Conservation (phyloP, 768 basidiomycete genomes). For the Saitozyma sp. region DNA sequence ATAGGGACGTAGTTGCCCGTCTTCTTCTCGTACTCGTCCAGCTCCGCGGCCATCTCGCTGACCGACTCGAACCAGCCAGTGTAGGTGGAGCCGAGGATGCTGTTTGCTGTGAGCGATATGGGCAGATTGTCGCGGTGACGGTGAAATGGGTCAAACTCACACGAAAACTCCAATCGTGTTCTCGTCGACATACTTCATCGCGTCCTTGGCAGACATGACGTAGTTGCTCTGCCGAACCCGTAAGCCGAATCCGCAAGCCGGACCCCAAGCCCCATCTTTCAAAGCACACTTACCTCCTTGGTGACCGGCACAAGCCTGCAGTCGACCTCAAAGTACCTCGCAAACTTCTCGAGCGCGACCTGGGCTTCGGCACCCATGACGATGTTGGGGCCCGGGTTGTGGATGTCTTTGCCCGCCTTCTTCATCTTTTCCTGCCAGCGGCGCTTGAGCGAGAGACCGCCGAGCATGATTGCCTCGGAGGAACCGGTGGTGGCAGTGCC, state of each 20-base stretch:
- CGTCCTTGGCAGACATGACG: conserved; percentile 69
- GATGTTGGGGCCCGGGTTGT: conserved; percentile 63
- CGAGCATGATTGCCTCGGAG: conserved; percentile 71
- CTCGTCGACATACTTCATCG: conserved; percentile 68
- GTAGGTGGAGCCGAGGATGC: conserved; percentile 54
- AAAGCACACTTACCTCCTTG: conserved; percentile 52
- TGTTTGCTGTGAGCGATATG: conserved; percentile 51
- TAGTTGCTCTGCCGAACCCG: conserved; percentile 61
- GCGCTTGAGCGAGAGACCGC: conserved; percentile 71
- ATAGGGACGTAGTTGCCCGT: conserved; percentile 60
- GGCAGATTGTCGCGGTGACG: conserved; percentile 57
- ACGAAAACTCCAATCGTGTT: conserved; percentile 67
- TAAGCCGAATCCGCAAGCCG: not conserved
- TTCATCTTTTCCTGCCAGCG: conserved; percentile 68
- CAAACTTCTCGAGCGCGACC: conserved; percentile 70
- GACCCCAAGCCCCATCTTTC: not conserved
- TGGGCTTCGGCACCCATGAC: conserved; percentile 63
- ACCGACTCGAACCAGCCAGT: conserved; percentile 75
- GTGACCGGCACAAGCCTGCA: conserved; percentile 66
- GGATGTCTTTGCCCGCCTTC: conserved; percentile 65
- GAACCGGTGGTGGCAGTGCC: conserved; percentile 72
- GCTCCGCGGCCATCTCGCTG: conserved; percentile 70
- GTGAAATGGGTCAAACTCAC: conserved; percentile 13
- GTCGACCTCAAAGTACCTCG: conserved; percentile 67
- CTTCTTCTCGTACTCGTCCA: conserved; percentile 60